Percentiles rank a stretch among this genome's conserved stretches.
These are phyloP conservation scores for Claviceps citrina DNA, from an alignment of 2,329 filamentous ascomycete species.

Conservation along the genomic window DNA sequence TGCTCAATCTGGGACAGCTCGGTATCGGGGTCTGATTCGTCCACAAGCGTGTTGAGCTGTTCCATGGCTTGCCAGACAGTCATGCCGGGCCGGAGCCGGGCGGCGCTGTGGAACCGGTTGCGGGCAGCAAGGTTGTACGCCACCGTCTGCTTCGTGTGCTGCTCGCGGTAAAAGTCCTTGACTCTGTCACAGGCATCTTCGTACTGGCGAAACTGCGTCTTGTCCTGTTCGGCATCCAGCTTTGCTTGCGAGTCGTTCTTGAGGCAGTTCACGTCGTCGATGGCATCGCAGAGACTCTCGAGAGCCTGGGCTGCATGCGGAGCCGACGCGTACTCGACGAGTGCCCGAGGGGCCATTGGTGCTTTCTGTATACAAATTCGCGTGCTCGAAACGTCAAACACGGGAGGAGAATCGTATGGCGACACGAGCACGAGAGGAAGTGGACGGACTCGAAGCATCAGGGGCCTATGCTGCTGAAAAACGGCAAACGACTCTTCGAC, in stretches of 20 bases:
- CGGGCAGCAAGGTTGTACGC: slow-evolving; percentile 75
- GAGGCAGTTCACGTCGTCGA: slow-evolving; percentile 38
- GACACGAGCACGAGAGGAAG: no score
- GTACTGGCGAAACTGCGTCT: slow-evolving; percentile 68
- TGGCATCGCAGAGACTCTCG: slow-evolving; percentile 33
- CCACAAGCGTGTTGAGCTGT: slow-evolving; percentile 79
- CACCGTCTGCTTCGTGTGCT: slow-evolving; percentile 57
- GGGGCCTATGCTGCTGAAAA: background rate
- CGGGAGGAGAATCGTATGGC: no score
- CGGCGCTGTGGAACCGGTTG: slow-evolving; percentile 38
- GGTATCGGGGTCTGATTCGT: slow-evolving; percentile 84
- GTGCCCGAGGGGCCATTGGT: slow-evolving; percentile 15
- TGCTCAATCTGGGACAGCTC: slow-evolving; percentile 79
- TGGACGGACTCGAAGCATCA: background rate
- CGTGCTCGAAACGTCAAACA: no score
- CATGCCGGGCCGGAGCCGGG: slow-evolving; percentile 52
- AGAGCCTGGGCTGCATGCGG: slow-evolving; percentile 18
- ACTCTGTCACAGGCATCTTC: slow-evolving; percentile 70
- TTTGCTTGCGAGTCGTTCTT: slow-evolving; percentile 39
- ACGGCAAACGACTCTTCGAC: background rate
- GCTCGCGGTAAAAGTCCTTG: slow-evolving; percentile 70
- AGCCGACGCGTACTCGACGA: slow-evolving; percentile 8
- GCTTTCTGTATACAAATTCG: background rate
- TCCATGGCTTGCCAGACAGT: slow-evolving; percentile 84
- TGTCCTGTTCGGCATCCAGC: slow-evolving; percentile 64